Evolutionary conservation across 495 filamentous ascomycete genomes (phyloP).

Genomic region (Penicillium flavigenum): DNA sequence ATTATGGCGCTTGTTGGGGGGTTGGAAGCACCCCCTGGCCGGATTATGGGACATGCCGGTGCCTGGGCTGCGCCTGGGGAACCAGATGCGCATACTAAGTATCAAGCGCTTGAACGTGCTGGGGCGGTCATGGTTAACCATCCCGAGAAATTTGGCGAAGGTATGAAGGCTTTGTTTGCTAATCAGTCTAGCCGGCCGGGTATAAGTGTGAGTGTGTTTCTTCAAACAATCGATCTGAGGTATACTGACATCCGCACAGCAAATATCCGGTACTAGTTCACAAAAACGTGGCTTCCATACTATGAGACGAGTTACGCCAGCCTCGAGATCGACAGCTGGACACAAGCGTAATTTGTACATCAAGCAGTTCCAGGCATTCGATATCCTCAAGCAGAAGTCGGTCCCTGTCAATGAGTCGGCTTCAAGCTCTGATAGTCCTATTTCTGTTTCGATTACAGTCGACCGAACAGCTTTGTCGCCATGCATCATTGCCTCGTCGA

Average conservation of each 20-base stretch:
- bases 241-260: constrained; percentile 26
- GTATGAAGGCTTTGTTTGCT: constrained; percentile 60
- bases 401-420: constrained; percentile 46
- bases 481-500: constrained; percentile 63
- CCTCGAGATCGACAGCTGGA: constrained; percentile 6
- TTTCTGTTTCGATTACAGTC: constrained; percentile 59
- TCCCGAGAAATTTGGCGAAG: constrained; percentile 74
- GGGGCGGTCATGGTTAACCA: constrained; percentile 78
- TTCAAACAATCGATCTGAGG: too few relatives aligned
- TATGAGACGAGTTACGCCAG: constrained; percentile 32
- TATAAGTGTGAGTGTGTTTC: constrained; percentile 27
- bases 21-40: constrained; percentile 59
- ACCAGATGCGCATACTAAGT: constrained; percentile 62
- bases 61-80: constrained; percentile 72
- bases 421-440: constrained; percentile 38
- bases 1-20: constrained; percentile 80
- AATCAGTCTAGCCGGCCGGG: constrained; percentile 24
- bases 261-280: constrained; percentile 13
- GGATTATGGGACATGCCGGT: constrained; percentile 89
- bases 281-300: constrained; percentile 56
- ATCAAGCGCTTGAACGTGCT: constrained; percentile 63
- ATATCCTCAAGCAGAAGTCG: constrained; percentile 55
- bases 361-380: constrained; percentile 54
- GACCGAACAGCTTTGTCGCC: constrained; percentile 64
- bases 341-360: constrained; percentile 62